phyloP scores from a whole-genome alignment of 192 early-diverging fungal genomes.

The Spizellomyces sp. region DNA sequence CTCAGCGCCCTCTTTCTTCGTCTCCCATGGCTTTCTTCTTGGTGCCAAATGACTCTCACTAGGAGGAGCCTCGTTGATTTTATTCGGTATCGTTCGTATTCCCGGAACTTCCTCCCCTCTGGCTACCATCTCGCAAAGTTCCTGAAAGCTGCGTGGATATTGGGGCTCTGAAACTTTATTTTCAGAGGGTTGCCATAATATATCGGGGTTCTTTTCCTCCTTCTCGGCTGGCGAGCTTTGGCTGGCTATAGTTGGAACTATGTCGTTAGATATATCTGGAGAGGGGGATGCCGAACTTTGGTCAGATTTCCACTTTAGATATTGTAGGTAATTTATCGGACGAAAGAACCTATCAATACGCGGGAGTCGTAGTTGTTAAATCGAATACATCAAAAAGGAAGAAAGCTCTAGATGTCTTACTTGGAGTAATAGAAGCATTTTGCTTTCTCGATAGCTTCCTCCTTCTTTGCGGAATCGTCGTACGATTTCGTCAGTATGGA shows the following conservation, averaged over 20 bases:
- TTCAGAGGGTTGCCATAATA: neutral
- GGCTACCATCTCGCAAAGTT: constrained; percentile 49
- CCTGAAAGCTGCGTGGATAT: constrained; percentile 45
- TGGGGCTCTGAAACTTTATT: constrained; percentile 18
- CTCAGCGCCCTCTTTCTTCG: neutral
- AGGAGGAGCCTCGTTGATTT: constrained; percentile 28
- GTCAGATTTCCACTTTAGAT: too few relatives aligned
- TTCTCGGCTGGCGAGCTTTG: neutral
- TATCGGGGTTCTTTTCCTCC: neutral
- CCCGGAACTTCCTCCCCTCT: constrained; percentile 43
- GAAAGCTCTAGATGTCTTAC: constrained; percentile 20
- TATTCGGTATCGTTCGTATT: constrained; percentile 44
- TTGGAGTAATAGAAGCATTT: constrained; percentile 47
- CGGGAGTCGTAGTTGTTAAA: too few relatives aligned
- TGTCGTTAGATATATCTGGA: neutral
- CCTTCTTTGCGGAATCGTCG: neutral
- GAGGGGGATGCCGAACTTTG: neutral
- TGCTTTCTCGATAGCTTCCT: constrained; percentile 20
- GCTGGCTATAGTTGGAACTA: neutral
- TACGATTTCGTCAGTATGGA: constrained; percentile 16
- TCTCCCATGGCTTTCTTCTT: constrained; percentile 43
- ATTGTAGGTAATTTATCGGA: too few relatives aligned
- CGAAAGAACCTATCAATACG: too few relatives aligned
- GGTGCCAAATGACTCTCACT: constrained; percentile 22
- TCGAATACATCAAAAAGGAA: too few relatives aligned